phyloP scores from a whole-genome alignment of 2,329 filamentous ascomycete species.

The Xylaria sp. region DNA sequence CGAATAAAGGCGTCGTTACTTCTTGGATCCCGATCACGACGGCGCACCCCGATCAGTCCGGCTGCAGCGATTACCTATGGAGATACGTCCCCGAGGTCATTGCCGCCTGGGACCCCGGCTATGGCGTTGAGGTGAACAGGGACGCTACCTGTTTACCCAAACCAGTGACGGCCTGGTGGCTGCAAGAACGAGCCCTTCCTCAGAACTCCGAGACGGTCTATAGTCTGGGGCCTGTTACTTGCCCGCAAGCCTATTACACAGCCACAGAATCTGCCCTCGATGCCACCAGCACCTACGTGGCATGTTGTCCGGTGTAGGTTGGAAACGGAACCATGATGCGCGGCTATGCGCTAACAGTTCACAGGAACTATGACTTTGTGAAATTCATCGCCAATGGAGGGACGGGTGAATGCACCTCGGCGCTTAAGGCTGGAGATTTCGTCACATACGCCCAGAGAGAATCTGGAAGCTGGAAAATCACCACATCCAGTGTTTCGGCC shows the following conservation, averaged over 20 bases:
- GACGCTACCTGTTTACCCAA: slow-evolving; percentile 22
- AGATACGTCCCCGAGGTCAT: slow-evolving; percentile 15
- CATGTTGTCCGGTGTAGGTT: slow-evolving; percentile 27
- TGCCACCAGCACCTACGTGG: slow-evolving; percentile 20
- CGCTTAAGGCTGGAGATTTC: slow-evolving; percentile 10
- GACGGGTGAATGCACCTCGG: slow-evolving; percentile 24
- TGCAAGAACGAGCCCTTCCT: slow-evolving; percentile 18
- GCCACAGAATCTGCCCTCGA: slow-evolving; percentile 22
- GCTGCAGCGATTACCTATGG: slow-evolving; percentile 21
- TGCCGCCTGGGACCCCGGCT: slow-evolving; percentile 27
- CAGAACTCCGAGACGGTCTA: slow-evolving; percentile 17
- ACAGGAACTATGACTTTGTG: slow-evolving; percentile 21
- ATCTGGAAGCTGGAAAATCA: slow-evolving; percentile 16
- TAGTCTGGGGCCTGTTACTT: slow-evolving; percentile 25
- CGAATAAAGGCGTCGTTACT: slow-evolving; percentile 21
- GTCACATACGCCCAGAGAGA: slow-evolving; percentile 18
- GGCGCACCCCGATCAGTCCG: slow-evolving; percentile 17
- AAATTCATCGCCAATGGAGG: slow-evolving; percentile 6
- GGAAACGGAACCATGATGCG: neutral
- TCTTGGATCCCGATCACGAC: slow-evolving; percentile 26
- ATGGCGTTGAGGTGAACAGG: slow-evolving; percentile 14
- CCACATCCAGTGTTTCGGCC: slow-evolving; percentile 12
- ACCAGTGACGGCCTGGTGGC: slow-evolving; percentile 27
- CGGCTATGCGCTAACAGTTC: slow-evolving; percentile 4
- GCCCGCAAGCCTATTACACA: slow-evolving; percentile 26